phyloP scores from a whole-genome alignment of 2,329 filamentous ascomycete species.

The Diaporthe velutina region DNA sequence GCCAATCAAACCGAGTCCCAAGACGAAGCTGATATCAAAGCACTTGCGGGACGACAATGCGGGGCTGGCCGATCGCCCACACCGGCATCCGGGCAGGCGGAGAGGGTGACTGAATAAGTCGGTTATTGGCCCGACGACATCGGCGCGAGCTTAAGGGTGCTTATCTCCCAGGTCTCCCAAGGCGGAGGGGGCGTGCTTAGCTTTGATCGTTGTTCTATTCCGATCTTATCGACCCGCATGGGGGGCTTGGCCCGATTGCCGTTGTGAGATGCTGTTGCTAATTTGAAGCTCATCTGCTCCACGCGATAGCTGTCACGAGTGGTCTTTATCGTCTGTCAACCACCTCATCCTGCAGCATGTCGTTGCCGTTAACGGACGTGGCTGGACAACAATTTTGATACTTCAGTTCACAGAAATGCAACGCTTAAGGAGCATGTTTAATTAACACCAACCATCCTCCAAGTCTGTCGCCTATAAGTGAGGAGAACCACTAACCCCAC shows the following conservation, averaged over 20 bases:
- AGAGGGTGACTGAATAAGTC: slow-evolving; percentile 28
- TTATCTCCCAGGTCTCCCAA: slow-evolving; percentile 29
- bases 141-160: slow-evolving; percentile 31
- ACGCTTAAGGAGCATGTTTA: not conserved
- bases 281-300: slow-evolving; percentile 29
- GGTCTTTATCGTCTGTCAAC: slow-evolving; percentile 20
- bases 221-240: slow-evolving; percentile 38
- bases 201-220: slow-evolving; percentile 26
- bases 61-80: slow-evolving; percentile 34
- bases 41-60: slow-evolving; percentile 26
- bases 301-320: slow-evolving; percentile 22
- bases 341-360: slow-evolving; percentile 19
- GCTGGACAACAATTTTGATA: not conserved
- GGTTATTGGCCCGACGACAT: slow-evolving; percentile 35
- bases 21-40: slow-evolving; percentile 31
- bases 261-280: slow-evolving; percentile 33
- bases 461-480: not conserved
- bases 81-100: slow-evolving; percentile 1
- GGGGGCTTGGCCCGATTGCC: not conserved
- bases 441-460: not conserved
- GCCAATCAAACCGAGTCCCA: slow-evolving; percentile 29
- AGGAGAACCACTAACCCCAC: slow-evolving; percentile 2
- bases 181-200: slow-evolving; percentile 9
- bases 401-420: not conserved
- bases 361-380: slow-evolving; percentile 31